Evolutionary conservation across 2,329 filamentous ascomycete species (phyloP).

Genomic region (Juglanconis sp.): DNA sequence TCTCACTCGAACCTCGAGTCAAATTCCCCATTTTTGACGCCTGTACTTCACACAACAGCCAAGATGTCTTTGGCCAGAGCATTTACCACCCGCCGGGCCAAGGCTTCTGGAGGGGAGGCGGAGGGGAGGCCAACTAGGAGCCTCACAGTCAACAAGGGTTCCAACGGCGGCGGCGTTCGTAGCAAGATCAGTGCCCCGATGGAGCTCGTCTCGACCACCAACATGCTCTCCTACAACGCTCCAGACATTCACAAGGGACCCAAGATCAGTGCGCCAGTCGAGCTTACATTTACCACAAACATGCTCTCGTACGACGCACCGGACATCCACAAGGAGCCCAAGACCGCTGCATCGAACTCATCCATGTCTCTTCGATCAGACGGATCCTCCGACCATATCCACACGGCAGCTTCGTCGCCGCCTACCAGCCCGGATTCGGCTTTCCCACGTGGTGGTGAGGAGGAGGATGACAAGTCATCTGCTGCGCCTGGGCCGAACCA

Average conservation of each 20-base stretch:
- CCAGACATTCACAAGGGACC: slow-evolving; percentile 63
- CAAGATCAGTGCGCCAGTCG: slow-evolving; percentile 84
- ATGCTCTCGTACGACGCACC: slow-evolving; percentile 94
- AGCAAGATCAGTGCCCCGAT: slow-evolving; percentile 84
- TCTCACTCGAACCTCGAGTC: not conserved
- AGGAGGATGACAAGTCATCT: slow-evolving; percentile 36
- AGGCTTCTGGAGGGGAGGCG: slow-evolving; percentile 41
- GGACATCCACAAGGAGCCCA: slow-evolving; percentile 55
- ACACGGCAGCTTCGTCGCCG: slow-evolving; percentile 55
- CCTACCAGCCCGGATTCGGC: slow-evolving; percentile 67
- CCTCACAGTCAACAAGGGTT: no score
- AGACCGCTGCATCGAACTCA: slow-evolving; percentile 49
- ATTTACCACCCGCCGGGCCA: slow-evolving; percentile 67
- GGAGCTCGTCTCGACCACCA: slow-evolving; percentile 88
- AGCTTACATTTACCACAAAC: slow-evolving; percentile 91
- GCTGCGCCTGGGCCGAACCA: slow-evolving; percentile 62
- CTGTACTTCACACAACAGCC: not conserved
- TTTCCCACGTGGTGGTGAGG: slow-evolving; percentile 31
- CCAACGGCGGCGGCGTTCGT: slow-evolving; percentile 48
- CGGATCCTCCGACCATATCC: slow-evolving; percentile 68
- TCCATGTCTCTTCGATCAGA: slow-evolving; percentile 56
- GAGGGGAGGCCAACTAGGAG: slow-evolving; percentile 43
- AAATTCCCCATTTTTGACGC: not conserved
- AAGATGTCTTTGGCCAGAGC: slow-evolving; percentile 58
- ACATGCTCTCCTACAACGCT: slow-evolving; percentile 92